Conservation (phyloP, 2,329 filamentous ascomycete species). For the Trichoderma gracile region DNA sequence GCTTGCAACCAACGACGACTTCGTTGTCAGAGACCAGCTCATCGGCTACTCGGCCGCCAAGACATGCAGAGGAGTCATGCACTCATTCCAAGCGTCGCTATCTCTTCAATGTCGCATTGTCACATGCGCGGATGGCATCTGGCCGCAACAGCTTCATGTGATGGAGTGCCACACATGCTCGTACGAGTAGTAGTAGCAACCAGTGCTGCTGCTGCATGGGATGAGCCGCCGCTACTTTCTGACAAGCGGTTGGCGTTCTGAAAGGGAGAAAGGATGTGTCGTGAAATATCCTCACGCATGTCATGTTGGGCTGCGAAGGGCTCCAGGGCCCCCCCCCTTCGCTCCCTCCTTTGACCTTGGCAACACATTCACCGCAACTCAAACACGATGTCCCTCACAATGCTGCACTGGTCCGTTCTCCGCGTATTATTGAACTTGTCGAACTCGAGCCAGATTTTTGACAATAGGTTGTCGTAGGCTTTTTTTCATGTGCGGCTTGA, state of each 20-base stretch:
- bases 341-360: not conserved
- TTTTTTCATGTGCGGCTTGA: not conserved
- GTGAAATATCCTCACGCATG: not conserved
- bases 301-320: not conserved
- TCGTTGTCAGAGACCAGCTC: conserved; percentile 12
- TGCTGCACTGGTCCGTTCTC: not conserved
- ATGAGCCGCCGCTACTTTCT: not conserved
- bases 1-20: not conserved
- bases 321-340: not conserved
- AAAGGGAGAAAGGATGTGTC: conserved; percentile 9
- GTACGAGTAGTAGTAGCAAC: not conserved
- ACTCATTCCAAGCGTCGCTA: conserved; percentile 8
- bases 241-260: not conserved
- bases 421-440: not conserved
- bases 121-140: conserved; percentile 16
- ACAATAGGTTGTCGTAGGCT: conserved; percentile 5
- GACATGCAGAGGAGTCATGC: conserved; percentile 20
- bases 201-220: not conserved
- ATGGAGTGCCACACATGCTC: conserved; percentile 3
- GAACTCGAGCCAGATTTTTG: conserved; percentile 4
- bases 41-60: conserved; percentile 21
- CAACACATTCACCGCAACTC: conserved; percentile 16
- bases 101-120: conserved; percentile 15
- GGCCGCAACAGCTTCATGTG: conserved; percentile 14
- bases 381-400: not conserved